Evolutionary conservation across 1,284 basidiomycete genomes (phyloP), one percentile per base, ranked within the genome.

Genomic region (Apiotrichum gamsii): DNA sequence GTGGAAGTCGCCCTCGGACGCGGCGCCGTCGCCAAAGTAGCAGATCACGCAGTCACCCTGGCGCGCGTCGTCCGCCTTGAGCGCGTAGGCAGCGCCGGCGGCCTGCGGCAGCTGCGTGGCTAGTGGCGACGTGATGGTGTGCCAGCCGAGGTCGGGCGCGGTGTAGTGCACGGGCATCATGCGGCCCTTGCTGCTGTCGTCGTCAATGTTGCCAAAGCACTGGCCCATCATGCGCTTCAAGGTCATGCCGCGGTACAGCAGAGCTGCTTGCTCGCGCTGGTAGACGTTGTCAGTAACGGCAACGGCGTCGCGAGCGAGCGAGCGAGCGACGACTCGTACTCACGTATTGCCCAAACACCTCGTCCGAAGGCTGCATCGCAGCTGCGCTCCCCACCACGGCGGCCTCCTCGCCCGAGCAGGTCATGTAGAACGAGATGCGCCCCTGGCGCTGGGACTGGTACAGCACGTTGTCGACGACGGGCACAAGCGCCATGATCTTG

Each of bases 81-180:
- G 76, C 1, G 90, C 89, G 65, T 87, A 95, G 0, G 81, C 91
- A 5, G 94, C 88, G 5, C 93, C 93, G 0, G 91, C 90, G 8
- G 90, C 93, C 72, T 95, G 90, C 0, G 91, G 93, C 55, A 96
- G 90, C 72, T 96, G 91, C 0, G 91, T 96, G 2, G 86, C 88
- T n/a, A 96, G 77, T 1, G 91, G 87, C 10, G 87, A 90, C 4
- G 90, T 94, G 54, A 96, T 93, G 24, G 87, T 90, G 70, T 93
- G 88, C 67, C 94, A 94, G 67, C 94, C 90, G 55, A 86, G 80
- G 48, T 82, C 74, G 2, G 80, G 78, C 5, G 89, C 90, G 8
- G 88, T 87, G 69, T 91, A 90, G 65, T 96, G 91, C 44, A 89
- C 83, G 9, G 87, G 87, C 88, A 90, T 90, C 67, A 90, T 87